Base-by-base conservation (phyloP, 2,329 filamentous ascomycete genomes). In the Talaromyces albobiverticillius region DNA sequence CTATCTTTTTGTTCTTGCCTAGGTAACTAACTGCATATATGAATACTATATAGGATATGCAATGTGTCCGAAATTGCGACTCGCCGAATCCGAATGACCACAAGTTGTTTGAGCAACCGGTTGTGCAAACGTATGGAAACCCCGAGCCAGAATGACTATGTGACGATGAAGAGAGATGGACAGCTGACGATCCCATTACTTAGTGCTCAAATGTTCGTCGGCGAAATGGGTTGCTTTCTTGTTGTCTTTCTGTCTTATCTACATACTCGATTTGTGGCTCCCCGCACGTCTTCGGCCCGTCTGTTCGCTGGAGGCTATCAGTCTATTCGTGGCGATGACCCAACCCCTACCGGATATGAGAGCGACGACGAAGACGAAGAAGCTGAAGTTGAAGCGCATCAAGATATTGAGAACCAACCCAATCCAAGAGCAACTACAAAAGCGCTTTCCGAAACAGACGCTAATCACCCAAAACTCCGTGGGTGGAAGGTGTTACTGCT, bases 141-240 rank as follows among this genome's bases (percentile, higher is more conserved):
- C 29, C 10, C 26, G 26, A 29, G 10, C 26, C 26, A 29, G 26
- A 29, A 29, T 29, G 13, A 2, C 25, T 40, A 47, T n/a, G 11
- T 26, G 18, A 25, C 20, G 18, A 14, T 14, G 3, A 3, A 26
- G 9, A 22, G 40, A 8, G 8, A 14, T 14, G 13, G 9, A 34
- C 4, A 22, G 9, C 36, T 40, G 36, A 40, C 36, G n/a, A n/a
- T n/a, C n/a, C n/a, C 16, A 40, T 3, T 3, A 14, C 6, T 31
- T 55, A 80, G 77, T 2, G 78, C 90, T 1, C 94, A 97, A 72
- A 99, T 99, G 94, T 99, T 99, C 71, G 82, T 96, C 58, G 94
- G 94, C 53, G 94, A 99, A 72, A 88, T 90, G 81, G 93, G 91
- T 59, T 95, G 91, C 77, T 99, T 93, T 92, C 81, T 97, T 13